Evolutionary conservation across 805 yeast genomes (phyloP).

Genomic region (Scheffersomyces amazonensis): DNA sequence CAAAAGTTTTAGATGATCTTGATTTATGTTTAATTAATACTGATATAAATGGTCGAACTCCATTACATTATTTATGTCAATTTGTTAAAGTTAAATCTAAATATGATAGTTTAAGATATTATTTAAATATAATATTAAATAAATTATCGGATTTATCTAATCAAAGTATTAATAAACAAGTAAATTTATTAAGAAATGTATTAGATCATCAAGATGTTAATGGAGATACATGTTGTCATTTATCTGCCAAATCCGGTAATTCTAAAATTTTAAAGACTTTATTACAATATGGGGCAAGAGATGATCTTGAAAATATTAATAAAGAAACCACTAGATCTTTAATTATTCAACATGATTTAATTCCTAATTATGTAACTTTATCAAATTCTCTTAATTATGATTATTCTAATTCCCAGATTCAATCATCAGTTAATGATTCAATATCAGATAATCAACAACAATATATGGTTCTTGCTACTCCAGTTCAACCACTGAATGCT

Average conservation of each 20-base stretch:
- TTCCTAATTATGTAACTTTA: slow-evolving; percentile 5
- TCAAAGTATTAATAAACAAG: slow-evolving; percentile 41
- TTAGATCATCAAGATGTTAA: slow-evolving; percentile 74
- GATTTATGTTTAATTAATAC: slow-evolving; percentile 75
- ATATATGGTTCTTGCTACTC: slow-evolving; percentile 21
- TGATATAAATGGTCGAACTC: slow-evolving; percentile 71
- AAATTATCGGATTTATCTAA: slow-evolving; percentile 54
- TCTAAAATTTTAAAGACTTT: slow-evolving; percentile 73
- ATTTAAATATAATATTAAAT: slow-evolving; percentile 70
- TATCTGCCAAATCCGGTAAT: slow-evolving; percentile 70
- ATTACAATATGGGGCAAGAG: slow-evolving; percentile 80
- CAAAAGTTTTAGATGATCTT: slow-evolving; percentile 70
- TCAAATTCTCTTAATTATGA: neutral
- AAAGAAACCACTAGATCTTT: slow-evolving; percentile 44
- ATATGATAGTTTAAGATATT: slow-evolving; percentile 78
- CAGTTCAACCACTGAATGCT: slow-evolving; percentile 18
- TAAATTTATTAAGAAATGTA: slow-evolving; percentile 58
- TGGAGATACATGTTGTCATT: slow-evolving; percentile 84
- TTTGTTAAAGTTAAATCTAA: slow-evolving; percentile 65
- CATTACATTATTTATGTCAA: slow-evolving; percentile 81
- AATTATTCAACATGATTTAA: slow-evolving; percentile 36
- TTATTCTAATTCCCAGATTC: slow-evolving; percentile 1
- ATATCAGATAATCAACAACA: slow-evolving; percentile 7
- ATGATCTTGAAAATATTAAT: slow-evolving; percentile 42
- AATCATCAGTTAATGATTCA: slow-evolving; percentile 4